These are phyloP conservation scores for Taiwanofungus camphoratus DNA, from an alignment of 1,284 basidiomycete genomes.

Conservation along the genomic window DNA sequence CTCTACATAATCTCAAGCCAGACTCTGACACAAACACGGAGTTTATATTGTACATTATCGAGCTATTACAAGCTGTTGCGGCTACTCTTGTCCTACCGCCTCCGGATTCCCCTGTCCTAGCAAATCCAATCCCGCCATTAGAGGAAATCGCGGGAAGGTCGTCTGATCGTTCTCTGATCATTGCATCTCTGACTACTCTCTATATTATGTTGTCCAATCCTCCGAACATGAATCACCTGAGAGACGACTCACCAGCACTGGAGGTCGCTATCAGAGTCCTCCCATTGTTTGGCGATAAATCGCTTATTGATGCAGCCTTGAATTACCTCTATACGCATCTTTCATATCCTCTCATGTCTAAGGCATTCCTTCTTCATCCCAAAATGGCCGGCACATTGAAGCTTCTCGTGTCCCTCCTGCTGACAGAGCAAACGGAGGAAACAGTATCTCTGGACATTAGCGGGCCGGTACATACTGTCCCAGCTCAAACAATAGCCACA, in stretches of 20 bases:
- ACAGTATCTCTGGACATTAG: slow-evolving; percentile 56
- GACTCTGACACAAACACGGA: slow-evolving; percentile 59
- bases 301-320: slow-evolving; percentile 60
- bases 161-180: slow-evolving; percentile 66
- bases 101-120: slow-evolving; percentile 18
- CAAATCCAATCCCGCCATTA: slow-evolving; percentile 28
- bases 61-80: slow-evolving; percentile 45
- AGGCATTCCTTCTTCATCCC: slow-evolving; percentile 64
- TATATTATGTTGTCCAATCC: slow-evolving; percentile 57
- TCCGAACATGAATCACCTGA: slow-evolving; percentile 49
- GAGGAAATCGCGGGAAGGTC: slow-evolving; percentile 46
- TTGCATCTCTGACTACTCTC: slow-evolving; percentile 55
- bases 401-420: slow-evolving; percentile 59
- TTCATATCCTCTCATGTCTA: slow-evolving; percentile 69
- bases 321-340: slow-evolving; percentile 77
- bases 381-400: slow-evolving; percentile 63
- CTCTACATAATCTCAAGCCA: slow-evolving; percentile 50
- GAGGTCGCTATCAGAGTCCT: slow-evolving; percentile 61
- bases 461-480: slow-evolving; percentile 48
- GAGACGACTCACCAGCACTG: slow-evolving; percentile 50
- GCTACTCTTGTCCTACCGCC: slow-evolving; percentile 25
- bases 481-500: slow-evolving; percentile 39
- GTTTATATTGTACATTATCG: slow-evolving; percentile 62
- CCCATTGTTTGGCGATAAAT: slow-evolving; percentile 67
- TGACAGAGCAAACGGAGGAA: slow-evolving; percentile 66